Percentiles rank a stretch among this genome's conserved stretches.
Evolutionary conservation across 2,329 filamentous ascomycete species (phyloP).

Genomic region (Trichoderma oligosporum): DNA sequence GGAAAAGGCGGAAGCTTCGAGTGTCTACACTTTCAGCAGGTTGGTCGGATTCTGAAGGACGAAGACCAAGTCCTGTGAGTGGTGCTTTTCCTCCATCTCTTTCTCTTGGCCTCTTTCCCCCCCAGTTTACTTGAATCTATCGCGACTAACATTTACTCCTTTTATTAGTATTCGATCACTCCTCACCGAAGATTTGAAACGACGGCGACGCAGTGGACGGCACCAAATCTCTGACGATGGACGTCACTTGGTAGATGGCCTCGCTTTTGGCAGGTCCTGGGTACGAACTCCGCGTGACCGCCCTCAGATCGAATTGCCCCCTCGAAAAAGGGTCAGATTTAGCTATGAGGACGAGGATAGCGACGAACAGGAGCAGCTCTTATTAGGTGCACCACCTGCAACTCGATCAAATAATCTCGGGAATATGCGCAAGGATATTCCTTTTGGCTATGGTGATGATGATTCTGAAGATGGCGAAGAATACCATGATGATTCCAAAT

Average conservation of each 20-base stretch:
- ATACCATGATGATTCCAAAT: neutral
- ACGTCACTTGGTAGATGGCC: slow-evolving; percentile 76
- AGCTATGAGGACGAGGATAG: slow-evolving; percentile 37
- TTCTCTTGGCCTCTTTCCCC: neutral
- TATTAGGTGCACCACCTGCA: neutral
- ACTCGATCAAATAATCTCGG: neutral
- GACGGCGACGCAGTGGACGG: slow-evolving; percentile 69
- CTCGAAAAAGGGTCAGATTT: slow-evolving; percentile 64
- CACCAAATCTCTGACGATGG: slow-evolving; percentile 77
- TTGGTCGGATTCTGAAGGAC: slow-evolving; percentile 68
- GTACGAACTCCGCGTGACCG: slow-evolving; percentile 57
- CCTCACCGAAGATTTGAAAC: slow-evolving; percentile 67
- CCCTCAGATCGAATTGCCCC: slow-evolving; percentile 67
- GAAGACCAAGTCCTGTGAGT: slow-evolving; percentile 79
- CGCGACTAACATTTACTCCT: neutral
- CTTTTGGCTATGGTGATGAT: slow-evolving; percentile 26
- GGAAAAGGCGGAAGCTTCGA: slow-evolving; percentile 64
- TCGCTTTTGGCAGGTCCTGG: slow-evolving; percentile 75
- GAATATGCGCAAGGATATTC: slow-evolving; percentile 26
- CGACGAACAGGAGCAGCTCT: slow-evolving; percentile 30
- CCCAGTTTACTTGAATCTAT: neutral
- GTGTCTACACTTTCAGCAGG: slow-evolving; percentile 77
- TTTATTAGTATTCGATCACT: slow-evolving; percentile 69
- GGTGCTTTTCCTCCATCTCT: neutral
- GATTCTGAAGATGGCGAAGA: slow-evolving; percentile 14